Evolutionary conservation across 176 grass and related monocot species (phyloP).

Genomic region (Olyra latifolia): DNA sequence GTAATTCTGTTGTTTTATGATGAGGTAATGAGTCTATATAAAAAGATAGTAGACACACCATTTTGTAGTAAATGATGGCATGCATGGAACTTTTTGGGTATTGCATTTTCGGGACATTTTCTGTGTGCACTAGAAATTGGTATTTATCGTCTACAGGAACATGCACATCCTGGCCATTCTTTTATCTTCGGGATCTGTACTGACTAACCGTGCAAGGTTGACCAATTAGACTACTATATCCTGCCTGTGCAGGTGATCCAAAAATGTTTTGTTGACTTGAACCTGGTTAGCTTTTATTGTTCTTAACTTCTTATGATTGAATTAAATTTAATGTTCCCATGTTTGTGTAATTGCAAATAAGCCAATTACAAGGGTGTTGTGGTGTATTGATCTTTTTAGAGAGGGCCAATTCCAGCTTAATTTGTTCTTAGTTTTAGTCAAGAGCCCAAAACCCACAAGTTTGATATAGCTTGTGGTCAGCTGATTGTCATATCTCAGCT

Average conservation of each 20-base stretch:
- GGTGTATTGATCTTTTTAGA: neutral
- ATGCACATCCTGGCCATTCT: conserved; percentile 12
- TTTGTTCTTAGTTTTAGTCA: neutral
- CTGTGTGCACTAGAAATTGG: neutral
- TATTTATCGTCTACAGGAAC: neutral
- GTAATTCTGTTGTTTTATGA: neutral
- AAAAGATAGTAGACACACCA: neutral
- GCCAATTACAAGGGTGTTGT: conserved; percentile 2
- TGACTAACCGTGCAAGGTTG: neutral
- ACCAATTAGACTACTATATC: conserved; percentile 17
- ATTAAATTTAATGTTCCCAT: neutral
- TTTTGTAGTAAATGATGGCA: conserved; percentile 12
- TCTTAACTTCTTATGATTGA: neutral
- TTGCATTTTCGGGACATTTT: neutral
- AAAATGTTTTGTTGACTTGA: neutral
- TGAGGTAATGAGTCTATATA: neutral
- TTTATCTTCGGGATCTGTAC: neutral
- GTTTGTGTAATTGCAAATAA: conserved; percentile 2
- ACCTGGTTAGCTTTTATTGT: neutral
- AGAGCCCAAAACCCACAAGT: neutral
- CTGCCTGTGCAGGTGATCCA: conserved; percentile 7
- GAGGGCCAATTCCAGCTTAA: neutral
- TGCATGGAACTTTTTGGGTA: neutral
- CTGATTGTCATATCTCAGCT: neutral
- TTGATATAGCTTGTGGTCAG: neutral